phyloP scores from a whole-genome alignment of 2,329 filamentous ascomycete species.

The Fusarium sp. region DNA sequence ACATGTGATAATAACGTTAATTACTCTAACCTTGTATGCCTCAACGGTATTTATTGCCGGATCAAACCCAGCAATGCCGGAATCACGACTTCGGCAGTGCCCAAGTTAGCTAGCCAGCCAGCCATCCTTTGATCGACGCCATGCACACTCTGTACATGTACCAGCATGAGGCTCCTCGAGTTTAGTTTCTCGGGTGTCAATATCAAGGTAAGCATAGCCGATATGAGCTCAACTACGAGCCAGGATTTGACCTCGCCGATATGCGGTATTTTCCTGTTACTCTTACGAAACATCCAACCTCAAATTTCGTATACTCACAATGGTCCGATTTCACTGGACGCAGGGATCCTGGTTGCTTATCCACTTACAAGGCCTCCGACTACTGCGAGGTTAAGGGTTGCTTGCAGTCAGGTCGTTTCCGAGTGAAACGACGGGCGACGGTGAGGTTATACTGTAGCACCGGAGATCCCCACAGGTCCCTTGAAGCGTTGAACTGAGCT shows the following conservation, averaged over 20 bases:
- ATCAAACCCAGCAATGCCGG: not conserved
- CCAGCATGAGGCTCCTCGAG: not conserved
- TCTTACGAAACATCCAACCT: conserved; percentile 5
- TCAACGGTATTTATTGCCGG: not conserved
- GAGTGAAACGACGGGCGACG: conserved; percentile 11
- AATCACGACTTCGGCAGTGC: not conserved
- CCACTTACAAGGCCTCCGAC: conserved; percentile 9
- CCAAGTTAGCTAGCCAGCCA: not conserved
- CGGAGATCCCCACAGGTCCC: not conserved
- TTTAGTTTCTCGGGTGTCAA: not conserved
- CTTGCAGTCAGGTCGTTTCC: not conserved
- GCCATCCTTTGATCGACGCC: not conserved
- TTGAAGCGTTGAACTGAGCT: conserved; percentile 7
- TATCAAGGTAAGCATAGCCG: not conserved
- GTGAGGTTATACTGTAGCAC: conserved; percentile 4
- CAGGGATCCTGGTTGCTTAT: conserved; percentile 11
- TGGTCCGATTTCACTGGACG: conserved; percentile 11
- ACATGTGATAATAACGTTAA: not conserved
- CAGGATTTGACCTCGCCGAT: not conserved
- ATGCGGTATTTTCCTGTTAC: conserved; percentile 14
- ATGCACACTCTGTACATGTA: not conserved
- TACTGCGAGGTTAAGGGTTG: not conserved
- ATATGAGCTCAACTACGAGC: not conserved
- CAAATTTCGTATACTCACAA: not conserved
- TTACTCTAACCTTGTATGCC: not conserved